Conservation (phyloP, 768 basidiomycete species). For the Podaxis sp. region DNA sequence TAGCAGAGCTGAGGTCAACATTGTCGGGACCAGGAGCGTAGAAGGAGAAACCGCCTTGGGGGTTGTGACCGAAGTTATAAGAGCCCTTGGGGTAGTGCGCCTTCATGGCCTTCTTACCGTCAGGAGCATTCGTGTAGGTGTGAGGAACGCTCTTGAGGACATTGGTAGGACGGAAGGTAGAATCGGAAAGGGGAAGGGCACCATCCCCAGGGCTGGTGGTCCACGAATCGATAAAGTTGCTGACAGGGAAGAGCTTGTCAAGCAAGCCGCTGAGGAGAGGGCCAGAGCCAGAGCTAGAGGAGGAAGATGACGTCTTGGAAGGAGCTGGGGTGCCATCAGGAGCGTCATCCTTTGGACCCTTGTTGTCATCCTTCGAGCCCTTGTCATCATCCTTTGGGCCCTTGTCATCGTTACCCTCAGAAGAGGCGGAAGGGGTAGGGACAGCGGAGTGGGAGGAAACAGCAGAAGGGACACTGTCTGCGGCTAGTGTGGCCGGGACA, state of each 20-base stretch:
- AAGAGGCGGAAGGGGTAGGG: neutral
- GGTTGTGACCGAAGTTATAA: slow-evolving; percentile 43
- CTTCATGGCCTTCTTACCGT: slow-evolving; percentile 50
- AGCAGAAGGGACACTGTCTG: neutral
- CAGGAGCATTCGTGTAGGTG: slow-evolving; percentile 42
- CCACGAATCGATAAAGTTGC: slow-evolving; percentile 36
- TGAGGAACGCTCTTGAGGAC: slow-evolving; percentile 36
- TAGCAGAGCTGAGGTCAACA: slow-evolving; percentile 56
- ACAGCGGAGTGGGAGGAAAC: neutral
- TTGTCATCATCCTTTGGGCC: neutral
- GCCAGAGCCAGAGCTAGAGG: slow-evolving; percentile 5
- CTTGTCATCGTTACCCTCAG: neutral
- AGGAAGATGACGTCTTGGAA: slow-evolving; percentile 18
- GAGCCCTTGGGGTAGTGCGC: slow-evolving; percentile 56
- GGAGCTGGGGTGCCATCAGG: slow-evolving; percentile 4
- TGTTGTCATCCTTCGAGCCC: no score
- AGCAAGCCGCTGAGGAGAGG: slow-evolving; percentile 19
- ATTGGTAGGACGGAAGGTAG: slow-evolving; percentile 39
- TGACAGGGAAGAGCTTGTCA: slow-evolving; percentile 41
- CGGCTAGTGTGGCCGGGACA: neutral
- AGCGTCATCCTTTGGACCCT: no score
- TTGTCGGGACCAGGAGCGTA: slow-evolving; percentile 47
- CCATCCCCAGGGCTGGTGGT: slow-evolving; percentile 35
- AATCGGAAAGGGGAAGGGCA: slow-evolving; percentile 40
- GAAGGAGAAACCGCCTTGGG: slow-evolving; percentile 67